These are phyloP conservation scores for Phialophora tarda DNA, from an alignment of 2,329 filamentous ascomycete species.

Conservation along the genomic window DNA sequence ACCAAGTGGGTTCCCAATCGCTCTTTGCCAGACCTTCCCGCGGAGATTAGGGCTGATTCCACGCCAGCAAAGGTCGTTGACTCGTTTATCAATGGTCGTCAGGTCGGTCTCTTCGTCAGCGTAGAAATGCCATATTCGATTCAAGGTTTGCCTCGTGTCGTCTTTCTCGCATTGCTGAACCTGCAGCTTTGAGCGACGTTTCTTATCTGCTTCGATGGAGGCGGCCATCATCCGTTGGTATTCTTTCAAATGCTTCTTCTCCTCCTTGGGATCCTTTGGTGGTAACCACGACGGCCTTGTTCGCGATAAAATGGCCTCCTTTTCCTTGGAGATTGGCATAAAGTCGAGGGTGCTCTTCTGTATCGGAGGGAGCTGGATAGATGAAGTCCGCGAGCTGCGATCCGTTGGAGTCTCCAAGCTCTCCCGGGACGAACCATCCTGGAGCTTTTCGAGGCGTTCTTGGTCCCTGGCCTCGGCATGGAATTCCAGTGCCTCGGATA, in stretches of 20 bases:
- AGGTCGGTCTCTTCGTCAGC: conserved; percentile 65
- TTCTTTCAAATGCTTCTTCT: conserved; percentile 81
- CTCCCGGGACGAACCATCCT: conserved; percentile 24
- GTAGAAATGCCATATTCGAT: conserved; percentile 67
- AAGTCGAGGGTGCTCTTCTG: conserved; percentile 69
- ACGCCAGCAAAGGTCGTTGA: conserved; percentile 69
- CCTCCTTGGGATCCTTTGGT: conserved; percentile 80
- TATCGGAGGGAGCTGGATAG: conserved; percentile 62
- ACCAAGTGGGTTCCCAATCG: conserved; percentile 66
- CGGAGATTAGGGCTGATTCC: conserved; percentile 63
- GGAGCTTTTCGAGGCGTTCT: conserved; percentile 19
- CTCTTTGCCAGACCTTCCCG: conserved; percentile 64
- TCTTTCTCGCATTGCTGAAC: conserved; percentile 56
- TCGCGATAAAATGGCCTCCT: conserved; percentile 67
- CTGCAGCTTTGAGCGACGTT: conserved; percentile 57
- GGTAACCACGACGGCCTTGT: conserved; percentile 72
- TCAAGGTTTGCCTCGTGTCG: conserved; percentile 58
- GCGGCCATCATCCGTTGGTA: conserved; percentile 71
- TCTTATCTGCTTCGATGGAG: conserved; percentile 64
- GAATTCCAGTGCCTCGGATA: conserved; percentile 65
- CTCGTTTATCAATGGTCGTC: conserved; percentile 60
- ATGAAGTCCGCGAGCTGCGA: conserved; percentile 55
- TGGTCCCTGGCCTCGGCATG: conserved; percentile 57
- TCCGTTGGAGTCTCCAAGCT: conserved; percentile 43
- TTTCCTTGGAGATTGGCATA: conserved; percentile 69